These are phyloP conservation scores for Phytophthora vignae DNA, from an alignment of 352 stramenopile species.

Conservation along the genomic window DNA sequence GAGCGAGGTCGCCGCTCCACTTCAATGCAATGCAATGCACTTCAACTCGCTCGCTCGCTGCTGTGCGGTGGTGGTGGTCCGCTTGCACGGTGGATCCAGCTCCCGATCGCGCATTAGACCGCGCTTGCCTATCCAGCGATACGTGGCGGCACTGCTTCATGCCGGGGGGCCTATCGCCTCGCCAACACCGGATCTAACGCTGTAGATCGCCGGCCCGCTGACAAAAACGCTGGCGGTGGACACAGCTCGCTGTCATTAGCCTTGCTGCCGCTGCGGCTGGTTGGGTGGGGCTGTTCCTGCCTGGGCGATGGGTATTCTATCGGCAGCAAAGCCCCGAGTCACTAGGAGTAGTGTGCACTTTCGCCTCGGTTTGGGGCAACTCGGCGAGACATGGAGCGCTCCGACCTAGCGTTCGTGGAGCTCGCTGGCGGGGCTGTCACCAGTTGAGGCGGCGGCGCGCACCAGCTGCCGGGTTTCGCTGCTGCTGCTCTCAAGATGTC, in stretches of 20 bases:
- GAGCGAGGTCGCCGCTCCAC: no score
- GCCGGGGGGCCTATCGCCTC: conserved; percentile 22
- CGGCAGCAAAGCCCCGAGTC: conserved; percentile 4
- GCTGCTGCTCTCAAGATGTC: conserved; percentile 36
- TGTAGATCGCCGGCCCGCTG: conserved; percentile 20
- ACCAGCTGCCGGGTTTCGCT: conserved; percentile 27
- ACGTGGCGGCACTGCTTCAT: conserved; percentile 18
- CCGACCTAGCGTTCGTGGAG: conserved; percentile 21
- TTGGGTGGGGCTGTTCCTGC: background rate
- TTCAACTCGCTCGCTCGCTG: background rate
- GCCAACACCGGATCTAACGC: conserved; percentile 24
- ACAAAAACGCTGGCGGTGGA: conserved; percentile 23
- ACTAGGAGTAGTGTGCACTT: background rate
- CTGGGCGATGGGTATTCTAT: conserved; percentile 16
- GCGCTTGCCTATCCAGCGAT: conserved; percentile 28
- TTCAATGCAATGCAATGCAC: no score
- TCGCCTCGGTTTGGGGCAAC: conserved; percentile 15
- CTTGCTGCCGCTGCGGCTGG: background rate
- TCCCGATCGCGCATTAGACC: conserved; percentile 7
- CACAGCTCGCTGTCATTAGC: background rate
- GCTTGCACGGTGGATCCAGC: background rate
- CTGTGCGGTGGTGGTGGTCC: background rate
- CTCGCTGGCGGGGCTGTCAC: conserved; percentile 4
- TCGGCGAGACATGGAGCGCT: conserved; percentile 22
- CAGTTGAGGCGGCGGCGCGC: conserved; percentile 17